These are phyloP conservation scores for Gossypium herbaceum DNA, from an alignment of 345 rosid genomes.

Conservation along the genomic window DNA sequence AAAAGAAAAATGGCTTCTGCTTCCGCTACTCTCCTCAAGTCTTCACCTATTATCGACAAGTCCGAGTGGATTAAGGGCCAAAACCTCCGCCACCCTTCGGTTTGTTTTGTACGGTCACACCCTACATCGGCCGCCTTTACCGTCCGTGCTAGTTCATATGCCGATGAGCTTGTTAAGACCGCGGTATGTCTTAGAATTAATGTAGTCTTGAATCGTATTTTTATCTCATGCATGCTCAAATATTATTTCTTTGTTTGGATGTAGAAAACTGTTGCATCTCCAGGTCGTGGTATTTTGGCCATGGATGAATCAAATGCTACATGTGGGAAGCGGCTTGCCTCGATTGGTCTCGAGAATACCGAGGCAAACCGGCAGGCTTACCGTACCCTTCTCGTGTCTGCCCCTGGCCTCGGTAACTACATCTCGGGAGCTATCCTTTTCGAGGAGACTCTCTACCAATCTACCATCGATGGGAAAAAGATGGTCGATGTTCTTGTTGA, in stretches of 20 bases:
- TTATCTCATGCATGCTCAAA: too few species aligned
- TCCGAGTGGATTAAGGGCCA: slow-evolving; percentile 81
- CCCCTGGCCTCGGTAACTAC: slow-evolving; percentile 82
- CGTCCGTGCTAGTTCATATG: slow-evolving; percentile 74
- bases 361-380: slow-evolving; percentile 97
- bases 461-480: slow-evolving; percentile 78
- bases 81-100: slow-evolving; percentile 56
- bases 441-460: slow-evolving; percentile 95
- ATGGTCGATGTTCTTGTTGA: slow-evolving; percentile 82
- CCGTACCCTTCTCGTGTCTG: slow-evolving; percentile 76
- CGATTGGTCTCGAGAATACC: slow-evolving; percentile 92
- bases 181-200: slow-evolving; percentile 50
- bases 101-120: slow-evolving; percentile 40
- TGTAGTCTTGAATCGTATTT: not conserved
- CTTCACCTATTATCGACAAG: slow-evolving; percentile 77
- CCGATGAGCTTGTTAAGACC: slow-evolving; percentile 94
- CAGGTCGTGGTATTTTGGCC: slow-evolving; percentile 93
- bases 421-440: slow-evolving; percentile 90
- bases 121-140: slow-evolving; percentile 42
- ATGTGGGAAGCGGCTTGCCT: slow-evolving; percentile 88
- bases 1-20: slow-evolving; percentile 67
- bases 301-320: slow-evolving; percentile 98
- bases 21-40: slow-evolving; percentile 61
- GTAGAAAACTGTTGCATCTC: slow-evolving; percentile 89
- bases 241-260: not conserved